These are phyloP conservation scores for Brassica hybrid DNA, from an alignment of 441 rosid species.

Conservation along the genomic window DNA sequence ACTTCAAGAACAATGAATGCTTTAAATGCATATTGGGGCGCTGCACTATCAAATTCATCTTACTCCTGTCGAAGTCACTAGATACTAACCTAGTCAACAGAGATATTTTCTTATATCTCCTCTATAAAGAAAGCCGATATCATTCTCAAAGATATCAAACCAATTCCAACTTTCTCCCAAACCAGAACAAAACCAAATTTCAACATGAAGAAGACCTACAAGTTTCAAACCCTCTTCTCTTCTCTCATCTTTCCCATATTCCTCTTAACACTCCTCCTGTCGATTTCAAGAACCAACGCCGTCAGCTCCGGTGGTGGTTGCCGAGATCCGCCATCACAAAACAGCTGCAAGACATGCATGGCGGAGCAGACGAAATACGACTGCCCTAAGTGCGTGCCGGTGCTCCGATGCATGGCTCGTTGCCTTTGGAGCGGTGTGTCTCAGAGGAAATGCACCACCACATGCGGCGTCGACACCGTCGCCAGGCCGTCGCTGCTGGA, in stretches of 20 bases:
- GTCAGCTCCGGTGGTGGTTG: slow-evolving; percentile 26
- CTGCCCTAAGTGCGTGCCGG: slow-evolving; percentile 71
- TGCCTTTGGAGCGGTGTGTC: slow-evolving; percentile 78
- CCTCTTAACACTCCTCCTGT: too few relatives aligned
- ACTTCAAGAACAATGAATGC: not conserved
- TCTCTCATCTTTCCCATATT: too few relatives aligned
- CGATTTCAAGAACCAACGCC: slow-evolving; percentile 17
- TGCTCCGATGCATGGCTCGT: slow-evolving; percentile 74
- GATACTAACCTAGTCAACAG: not conserved
- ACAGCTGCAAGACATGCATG: slow-evolving; percentile 23
- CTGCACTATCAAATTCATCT: not conserved
- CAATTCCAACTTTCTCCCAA: too few relatives aligned
- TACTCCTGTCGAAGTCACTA: not conserved
- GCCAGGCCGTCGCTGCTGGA: slow-evolving; percentile 56
- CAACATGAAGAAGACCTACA: too few relatives aligned
- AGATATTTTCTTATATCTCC: not conserved
- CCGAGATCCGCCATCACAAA: slow-evolving; percentile 33
- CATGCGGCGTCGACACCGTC: slow-evolving; percentile 55
- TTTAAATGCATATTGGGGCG: not conserved
- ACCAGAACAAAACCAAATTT: too few relatives aligned
- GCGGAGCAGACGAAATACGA: slow-evolving; percentile 56
- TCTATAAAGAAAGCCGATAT: too few relatives aligned
- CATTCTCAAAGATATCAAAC: too few relatives aligned
- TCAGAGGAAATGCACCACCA: slow-evolving; percentile 46
- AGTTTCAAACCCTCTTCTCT: too few relatives aligned